Conservation (phyloP, 305 asterid species). For the Solanum hybrid region DNA sequence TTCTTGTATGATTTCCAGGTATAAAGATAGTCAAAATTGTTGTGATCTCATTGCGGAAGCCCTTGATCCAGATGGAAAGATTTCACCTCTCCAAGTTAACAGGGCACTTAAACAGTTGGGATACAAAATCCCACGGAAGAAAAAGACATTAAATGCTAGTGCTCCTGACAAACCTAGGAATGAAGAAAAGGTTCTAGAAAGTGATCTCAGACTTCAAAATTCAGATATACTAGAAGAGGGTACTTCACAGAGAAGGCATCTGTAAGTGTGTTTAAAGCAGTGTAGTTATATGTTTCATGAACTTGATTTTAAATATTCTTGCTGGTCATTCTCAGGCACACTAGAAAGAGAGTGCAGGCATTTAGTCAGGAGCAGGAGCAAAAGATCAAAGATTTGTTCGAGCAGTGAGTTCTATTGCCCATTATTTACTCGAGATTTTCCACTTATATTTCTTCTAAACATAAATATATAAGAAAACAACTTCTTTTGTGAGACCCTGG, state of each 20-base stretch:
- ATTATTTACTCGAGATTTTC: not conserved
- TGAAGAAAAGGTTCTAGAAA: constrained; percentile 17
- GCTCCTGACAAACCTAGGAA: constrained; percentile 16
- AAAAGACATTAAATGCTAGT: constrained; percentile 27
- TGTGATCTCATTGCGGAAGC: constrained; percentile 50
- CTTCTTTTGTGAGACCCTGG: not conserved
- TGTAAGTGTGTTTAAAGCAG: constrained; percentile 38
- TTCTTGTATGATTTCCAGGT: constrained; percentile 28
- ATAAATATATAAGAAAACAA: not conserved
- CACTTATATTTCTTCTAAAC: not conserved
- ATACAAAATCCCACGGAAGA: constrained; percentile 41
- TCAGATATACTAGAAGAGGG: constrained; percentile 23
- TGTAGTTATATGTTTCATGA: constrained; percentile 5
- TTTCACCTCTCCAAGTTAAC: constrained; percentile 45
- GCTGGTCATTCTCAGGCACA: constrained; percentile 42
- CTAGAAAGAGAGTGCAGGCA: constrained; percentile 63
- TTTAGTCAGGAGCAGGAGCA: constrained; percentile 71
- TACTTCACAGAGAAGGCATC: constrained; percentile 38
- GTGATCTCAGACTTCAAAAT: constrained; percentile 18
- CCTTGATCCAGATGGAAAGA: constrained; percentile 47
- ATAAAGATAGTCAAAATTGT: constrained; percentile 51
- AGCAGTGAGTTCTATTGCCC: constrained; percentile 55
- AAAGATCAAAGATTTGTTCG: constrained; percentile 67
- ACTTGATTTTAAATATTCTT: constrained; percentile 8
- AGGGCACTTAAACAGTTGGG: constrained; percentile 51